Evolutionary conservation across 106 monocot genomes (phyloP).

Genomic region (Phalaenopsis aphrodite): DNA sequence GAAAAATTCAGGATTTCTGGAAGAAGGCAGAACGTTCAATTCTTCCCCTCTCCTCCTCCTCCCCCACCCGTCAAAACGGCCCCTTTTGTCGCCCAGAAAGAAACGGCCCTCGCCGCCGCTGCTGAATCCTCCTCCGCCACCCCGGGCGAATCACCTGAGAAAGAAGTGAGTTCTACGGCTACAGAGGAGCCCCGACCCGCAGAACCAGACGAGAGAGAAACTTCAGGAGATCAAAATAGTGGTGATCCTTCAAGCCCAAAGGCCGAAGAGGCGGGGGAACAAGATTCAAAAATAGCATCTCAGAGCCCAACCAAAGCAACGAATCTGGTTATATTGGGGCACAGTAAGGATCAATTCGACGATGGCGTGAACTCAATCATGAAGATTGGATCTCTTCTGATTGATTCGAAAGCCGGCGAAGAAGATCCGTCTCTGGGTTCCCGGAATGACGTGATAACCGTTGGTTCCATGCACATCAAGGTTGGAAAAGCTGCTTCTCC

Average conservation of each 20-base stretch:
- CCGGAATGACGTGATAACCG: constrained; percentile 32
- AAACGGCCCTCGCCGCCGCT: constrained; percentile 3
- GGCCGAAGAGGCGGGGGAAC: neutral
- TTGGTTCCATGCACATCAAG: constrained; percentile 55
- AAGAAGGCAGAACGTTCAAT: constrained; percentile 18
- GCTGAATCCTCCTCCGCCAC: no score
- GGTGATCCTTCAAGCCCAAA: neutral
- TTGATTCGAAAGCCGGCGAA: constrained; percentile 10
- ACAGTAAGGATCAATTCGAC: neutral
- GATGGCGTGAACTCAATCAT: constrained; percentile 2
- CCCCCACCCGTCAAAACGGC: constrained; percentile 7
- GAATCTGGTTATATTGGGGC: neutral
- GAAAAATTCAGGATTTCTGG: constrained; percentile 45
- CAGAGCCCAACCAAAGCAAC: neutral
- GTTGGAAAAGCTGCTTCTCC: constrained; percentile 12
- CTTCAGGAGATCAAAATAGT: neutral
- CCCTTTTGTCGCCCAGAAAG: constrained; percentile 10
- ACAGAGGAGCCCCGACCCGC: neutral
- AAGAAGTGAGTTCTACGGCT: neutral
- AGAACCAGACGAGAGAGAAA: constrained; percentile 8
- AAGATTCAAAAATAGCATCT: neutral
- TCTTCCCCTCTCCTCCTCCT: constrained; percentile 8
- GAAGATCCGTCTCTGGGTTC: neutral
- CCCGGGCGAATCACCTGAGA: neutral
- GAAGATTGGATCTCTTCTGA: constrained; percentile 23